These are phyloP conservation scores for Heliamphora pulchella DNA, from an alignment of 179 eudicot species.

Conservation along the genomic window DNA sequence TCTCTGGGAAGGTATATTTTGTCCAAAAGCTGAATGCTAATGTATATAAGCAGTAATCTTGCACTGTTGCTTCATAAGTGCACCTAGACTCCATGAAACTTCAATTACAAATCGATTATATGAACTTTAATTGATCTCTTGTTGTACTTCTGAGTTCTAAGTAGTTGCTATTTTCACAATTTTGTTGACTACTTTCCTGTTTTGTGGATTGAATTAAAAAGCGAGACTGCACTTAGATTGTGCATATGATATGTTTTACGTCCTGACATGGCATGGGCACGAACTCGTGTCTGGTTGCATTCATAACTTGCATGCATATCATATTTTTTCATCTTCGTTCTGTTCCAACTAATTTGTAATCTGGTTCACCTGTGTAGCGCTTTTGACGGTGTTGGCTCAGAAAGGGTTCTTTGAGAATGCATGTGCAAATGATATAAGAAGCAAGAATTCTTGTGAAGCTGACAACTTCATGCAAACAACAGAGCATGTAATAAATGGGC, in stretches of 20 bases:
- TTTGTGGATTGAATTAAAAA: neutral
- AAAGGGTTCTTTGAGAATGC: constrained; percentile 63
- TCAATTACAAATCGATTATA: neutral
- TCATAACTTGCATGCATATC: neutral
- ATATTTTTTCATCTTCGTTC: neutral
- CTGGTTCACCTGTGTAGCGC: constrained; percentile 45
- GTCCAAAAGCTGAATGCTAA: neutral
- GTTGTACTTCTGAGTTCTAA: neutral
- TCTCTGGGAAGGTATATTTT: neutral
- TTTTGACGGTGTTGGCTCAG: constrained; percentile 67
- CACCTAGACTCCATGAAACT: neutral
- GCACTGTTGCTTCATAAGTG: neutral
- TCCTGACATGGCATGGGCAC: constrained; percentile 4
- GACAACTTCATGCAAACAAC: constrained; percentile 51
- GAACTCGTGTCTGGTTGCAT: neutral
- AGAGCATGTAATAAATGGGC: constrained; percentile 34
- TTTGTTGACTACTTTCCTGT: neutral
- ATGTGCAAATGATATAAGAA: constrained; percentile 36
- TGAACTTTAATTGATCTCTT: neutral
- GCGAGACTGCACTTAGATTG: neutral
- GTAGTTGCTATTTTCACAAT: constrained; percentile 1
- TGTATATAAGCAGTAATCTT: neutral
- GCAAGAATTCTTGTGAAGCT: constrained; percentile 43
- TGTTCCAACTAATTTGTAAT: constrained; percentile 3
- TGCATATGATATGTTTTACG: neutral